These are phyloP conservation scores for Yamagishiella unicocca DNA, from an alignment of 139 green algal genomes.

Conservation along the genomic window DNA sequence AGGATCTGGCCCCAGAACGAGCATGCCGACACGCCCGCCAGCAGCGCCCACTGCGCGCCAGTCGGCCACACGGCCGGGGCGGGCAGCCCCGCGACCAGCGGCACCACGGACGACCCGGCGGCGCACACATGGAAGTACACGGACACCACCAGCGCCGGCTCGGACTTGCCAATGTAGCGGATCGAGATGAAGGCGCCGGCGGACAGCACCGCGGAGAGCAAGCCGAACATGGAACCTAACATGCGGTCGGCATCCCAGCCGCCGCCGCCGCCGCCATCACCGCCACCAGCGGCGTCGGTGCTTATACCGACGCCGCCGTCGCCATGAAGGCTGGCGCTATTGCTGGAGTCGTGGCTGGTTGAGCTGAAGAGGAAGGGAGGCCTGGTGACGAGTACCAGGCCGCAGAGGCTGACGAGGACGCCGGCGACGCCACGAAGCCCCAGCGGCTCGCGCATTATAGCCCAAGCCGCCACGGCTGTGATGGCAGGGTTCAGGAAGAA, in stretches of 20 bases:
- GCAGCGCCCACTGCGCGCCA: constrained; percentile 37
- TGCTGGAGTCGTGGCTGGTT: neutral
- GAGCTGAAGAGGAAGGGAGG: constrained; percentile 58
- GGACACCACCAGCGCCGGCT: constrained; percentile 52
- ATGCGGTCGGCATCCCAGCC: constrained; percentile 47
- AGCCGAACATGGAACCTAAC: constrained; percentile 46
- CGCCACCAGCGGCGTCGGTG: neutral
- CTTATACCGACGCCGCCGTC: neutral
- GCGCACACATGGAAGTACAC: constrained; percentile 68
- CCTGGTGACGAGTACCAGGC: constrained; percentile 57
- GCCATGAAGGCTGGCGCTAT: neutral
- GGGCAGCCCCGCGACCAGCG: constrained; percentile 55
- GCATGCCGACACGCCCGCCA: constrained; percentile 52
- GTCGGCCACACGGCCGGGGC: constrained; percentile 7
- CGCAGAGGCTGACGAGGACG: constrained; percentile 43
- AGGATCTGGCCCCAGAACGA: constrained; percentile 58
- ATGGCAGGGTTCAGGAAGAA: constrained; percentile 69
- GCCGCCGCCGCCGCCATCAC: too few species aligned
- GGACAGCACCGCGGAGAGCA: constrained; percentile 48
- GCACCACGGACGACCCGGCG: constrained; percentile 41
- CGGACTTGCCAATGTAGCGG: constrained; percentile 29
- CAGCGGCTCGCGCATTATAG: constrained; percentile 49
- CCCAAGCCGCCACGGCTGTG: constrained; percentile 59
- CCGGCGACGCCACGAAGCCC: constrained; percentile 46
- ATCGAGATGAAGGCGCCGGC: constrained; percentile 69